phyloP scores from a whole-genome alignment of 441 rosid species.

The Codiaeum variegatum region DNA sequence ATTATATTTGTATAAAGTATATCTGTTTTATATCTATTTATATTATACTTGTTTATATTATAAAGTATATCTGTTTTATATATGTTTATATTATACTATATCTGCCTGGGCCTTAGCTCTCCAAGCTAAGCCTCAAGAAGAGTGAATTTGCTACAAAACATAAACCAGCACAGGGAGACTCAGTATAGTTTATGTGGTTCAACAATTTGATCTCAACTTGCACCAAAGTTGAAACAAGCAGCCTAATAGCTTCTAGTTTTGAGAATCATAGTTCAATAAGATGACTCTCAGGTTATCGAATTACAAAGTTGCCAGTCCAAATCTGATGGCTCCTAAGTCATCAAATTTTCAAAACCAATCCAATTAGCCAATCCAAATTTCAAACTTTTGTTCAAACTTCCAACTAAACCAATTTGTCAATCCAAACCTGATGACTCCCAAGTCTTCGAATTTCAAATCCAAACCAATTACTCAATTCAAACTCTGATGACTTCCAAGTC shows the following conservation, averaged over 20 bases:
- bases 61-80: too few relatives aligned
- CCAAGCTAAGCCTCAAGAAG: too few relatives aligned
- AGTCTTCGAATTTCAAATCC: neutral
- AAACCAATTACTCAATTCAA: neutral
- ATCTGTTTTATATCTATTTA: too few relatives aligned
- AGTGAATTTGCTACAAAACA: neutral
- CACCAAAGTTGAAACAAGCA: constrained; percentile 10
- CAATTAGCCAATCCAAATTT: too few relatives aligned
- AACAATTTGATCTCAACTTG: neutral
- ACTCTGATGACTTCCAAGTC: neutral
- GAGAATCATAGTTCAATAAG: neutral
- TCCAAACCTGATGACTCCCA: neutral
- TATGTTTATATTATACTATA: too few relatives aligned
- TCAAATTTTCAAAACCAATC: too few relatives aligned
- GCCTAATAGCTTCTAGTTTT: constrained; percentile 11
- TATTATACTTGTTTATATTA: too few relatives aligned
- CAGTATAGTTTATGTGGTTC: neutral
- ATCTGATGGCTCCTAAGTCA: too few relatives aligned
- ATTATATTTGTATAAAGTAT: too few relatives aligned
- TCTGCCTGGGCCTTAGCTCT: too few relatives aligned
- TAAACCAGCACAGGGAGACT: neutral
- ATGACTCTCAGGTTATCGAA: neutral
- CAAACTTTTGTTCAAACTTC: too few relatives aligned
- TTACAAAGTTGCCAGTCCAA: neutral
- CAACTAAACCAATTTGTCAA: too few relatives aligned